Percentiles rank a stretch among this genome's conserved stretches.
phyloP scores from a whole-genome alignment of 106 monocot species.

The Dendrobium huoshanense region DNA sequence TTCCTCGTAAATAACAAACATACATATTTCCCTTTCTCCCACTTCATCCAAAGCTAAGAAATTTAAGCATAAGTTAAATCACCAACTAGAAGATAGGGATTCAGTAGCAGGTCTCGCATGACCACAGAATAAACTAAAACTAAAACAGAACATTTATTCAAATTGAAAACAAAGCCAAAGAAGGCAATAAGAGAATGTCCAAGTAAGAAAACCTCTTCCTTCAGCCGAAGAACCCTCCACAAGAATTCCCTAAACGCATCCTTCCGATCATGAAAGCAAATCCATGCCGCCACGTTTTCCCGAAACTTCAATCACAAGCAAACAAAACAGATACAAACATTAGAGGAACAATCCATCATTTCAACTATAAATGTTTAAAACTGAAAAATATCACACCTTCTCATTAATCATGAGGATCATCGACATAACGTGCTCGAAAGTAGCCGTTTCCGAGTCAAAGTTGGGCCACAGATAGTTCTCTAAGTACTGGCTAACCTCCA shows the following conservation, averaged over 20 bases:
- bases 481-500: conserved; percentile 97
- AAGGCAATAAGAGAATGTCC: not conserved
- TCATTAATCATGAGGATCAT: conserved; percentile 97
- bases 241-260: conserved; percentile 72
- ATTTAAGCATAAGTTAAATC: not conserved
- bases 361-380: not conserved
- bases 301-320: conserved; percentile 51
- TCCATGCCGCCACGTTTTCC: conserved; percentile 98
- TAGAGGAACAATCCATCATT: not conserved
- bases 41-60: not conserved
- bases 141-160: not conserved
- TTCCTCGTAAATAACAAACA: not conserved
- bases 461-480: conserved; percentile 97
- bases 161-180: not conserved
- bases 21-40: not conserved
- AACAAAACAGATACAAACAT: not conserved
- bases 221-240: conserved; percentile 67
- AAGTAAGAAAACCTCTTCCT: conserved; percentile 56
- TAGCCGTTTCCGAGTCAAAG: conserved; percentile 62
- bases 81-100: not conserved
- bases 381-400: conserved; percentile 44
- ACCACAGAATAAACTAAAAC: not conserved
- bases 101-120: not conserved
- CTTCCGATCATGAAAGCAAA: conserved; percentile 79
- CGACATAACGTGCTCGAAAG: conserved; percentile 96